Evolutionary conservation across 108 stramenopile species (phyloP), one percentile per base, ranked within the genome.

Genomic region (Stephanodiscus minutulus): DNA sequence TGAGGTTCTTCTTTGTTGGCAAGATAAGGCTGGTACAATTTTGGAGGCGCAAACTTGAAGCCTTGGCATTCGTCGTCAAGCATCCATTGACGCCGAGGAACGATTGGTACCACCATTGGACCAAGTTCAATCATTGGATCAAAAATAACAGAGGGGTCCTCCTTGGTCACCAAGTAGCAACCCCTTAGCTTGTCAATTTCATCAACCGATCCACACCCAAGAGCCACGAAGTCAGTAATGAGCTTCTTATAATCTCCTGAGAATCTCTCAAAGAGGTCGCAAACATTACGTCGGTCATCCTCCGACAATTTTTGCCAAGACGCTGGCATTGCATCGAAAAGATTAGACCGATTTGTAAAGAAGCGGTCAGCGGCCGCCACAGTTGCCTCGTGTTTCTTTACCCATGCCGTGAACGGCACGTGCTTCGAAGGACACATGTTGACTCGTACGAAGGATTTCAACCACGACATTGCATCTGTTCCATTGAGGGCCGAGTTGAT

Each of bases 291-390:
- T 25, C 63, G 41, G 3, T 64, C 25, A 17, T 13, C 63, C 63
- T 43, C 63, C 15, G 22, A 15, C 47, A 64, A 50, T 5, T 64
- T 52, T 31, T 43, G 25, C 63, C 63, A 64, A 3, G 7, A 3
- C 2, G 63, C 63, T 5, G 63, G 63, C 39, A 46, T 64, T 17
- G 63, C 63, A 31, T 64, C 63, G 44, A 49, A 64, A 52, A 64
- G n/a, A 31, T 37, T 7, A 4, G 25, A 20, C 3, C 63, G 33
- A 43, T 64, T 64, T 15, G 13, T 44, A 41, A 64, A 64, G 63
- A 64, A 64, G 1, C 63, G 50, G 7, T 64, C 63, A 3, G 47
- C 63, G 2, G 63, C 63, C 2, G 39, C 44, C 3, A 64, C 37
- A 50, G 48, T 33, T 33, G 31, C 31, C 31, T 33, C 31, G 31